phyloP scores from a whole-genome alignment of 352 stramenopile species.

The Peronosclerospora sorghi region DNA sequence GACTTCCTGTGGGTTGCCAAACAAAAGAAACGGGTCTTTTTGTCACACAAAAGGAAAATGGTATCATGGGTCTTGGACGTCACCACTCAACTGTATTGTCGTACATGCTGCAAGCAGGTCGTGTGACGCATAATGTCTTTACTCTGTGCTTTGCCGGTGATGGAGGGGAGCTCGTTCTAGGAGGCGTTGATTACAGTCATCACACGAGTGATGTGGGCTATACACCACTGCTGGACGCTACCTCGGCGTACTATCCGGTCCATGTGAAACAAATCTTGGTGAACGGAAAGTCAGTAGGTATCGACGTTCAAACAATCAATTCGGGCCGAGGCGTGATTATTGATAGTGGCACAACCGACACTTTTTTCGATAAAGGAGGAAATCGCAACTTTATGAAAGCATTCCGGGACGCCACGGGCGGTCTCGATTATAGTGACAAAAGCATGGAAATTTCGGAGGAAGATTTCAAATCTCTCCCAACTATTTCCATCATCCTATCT shows the following conservation, averaged over 20 bases:
- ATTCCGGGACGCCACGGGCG: slow-evolving; percentile 32
- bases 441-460: slow-evolving; percentile 32
- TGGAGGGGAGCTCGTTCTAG: slow-evolving; percentile 69
- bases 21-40: slow-evolving; percentile 77
- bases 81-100: slow-evolving; percentile 54
- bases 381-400: slow-evolving; percentile 39
- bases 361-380: slow-evolving; percentile 51
- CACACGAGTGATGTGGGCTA: slow-evolving; percentile 54
- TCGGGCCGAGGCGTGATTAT: slow-evolving; percentile 73
- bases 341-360: slow-evolving; percentile 80
- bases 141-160: slow-evolving; percentile 64
- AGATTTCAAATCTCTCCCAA: slow-evolving; percentile 35
- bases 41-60: slow-evolving; percentile 81
- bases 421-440: slow-evolving; percentile 48
- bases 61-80: slow-evolving; percentile 82
- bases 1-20: slow-evolving; percentile 70
- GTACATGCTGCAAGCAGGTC: slow-evolving; percentile 48
- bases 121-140: slow-evolving; percentile 58
- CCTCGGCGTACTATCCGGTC: slow-evolving; percentile 64
- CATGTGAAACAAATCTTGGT: slow-evolving; percentile 70
- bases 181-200: slow-evolving; percentile 64
- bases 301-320: slow-evolving; percentile 37
- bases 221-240: slow-evolving; percentile 40
- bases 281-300: slow-evolving; percentile 38
- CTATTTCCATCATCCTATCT: slow-evolving; percentile 56